Evolutionary conservation across 1,139 yeast species (phyloP).

Genomic region (Sugiyamaella xylanicola): DNA sequence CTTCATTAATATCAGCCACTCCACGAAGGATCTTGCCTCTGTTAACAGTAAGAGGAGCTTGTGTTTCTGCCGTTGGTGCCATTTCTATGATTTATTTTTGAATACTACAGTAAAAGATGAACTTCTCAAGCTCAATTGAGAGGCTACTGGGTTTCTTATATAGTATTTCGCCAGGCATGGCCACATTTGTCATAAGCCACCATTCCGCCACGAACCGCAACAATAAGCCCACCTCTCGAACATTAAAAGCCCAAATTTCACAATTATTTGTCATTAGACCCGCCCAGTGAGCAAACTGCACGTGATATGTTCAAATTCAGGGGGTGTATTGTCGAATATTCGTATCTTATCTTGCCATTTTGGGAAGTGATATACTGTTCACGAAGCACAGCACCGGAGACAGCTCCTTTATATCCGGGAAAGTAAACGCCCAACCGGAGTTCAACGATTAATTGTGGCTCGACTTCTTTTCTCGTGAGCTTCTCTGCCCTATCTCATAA

Average conservation of each 20-base stretch:
- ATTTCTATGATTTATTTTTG: conserved; percentile 1
- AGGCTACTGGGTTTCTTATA: background rate
- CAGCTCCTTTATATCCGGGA: too few relatives aligned
- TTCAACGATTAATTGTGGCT: too few relatives aligned
- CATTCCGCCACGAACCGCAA: background rate
- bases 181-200: conserved; percentile 9
- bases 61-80: conserved; percentile 18
- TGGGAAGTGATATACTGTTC: background rate
- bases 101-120: too few relatives aligned
- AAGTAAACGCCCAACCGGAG: too few relatives aligned
- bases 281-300: background rate
- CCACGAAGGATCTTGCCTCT: conserved; percentile 16
- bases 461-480: too few relatives aligned
- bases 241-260: background rate
- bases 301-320: conserved; percentile 11
- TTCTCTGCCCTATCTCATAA: too few relatives aligned
- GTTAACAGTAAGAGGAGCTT: background rate
- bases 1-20: conserved; percentile 22
- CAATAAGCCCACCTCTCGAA: background rate
- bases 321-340: background rate
- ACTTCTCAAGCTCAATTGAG: too few relatives aligned
- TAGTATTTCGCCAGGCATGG: background rate
- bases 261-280: conserved; percentile 4
- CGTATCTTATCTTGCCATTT: background rate
- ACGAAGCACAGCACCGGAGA: background rate